Percentiles rank a stretch among this genome's conserved stretches.
Conservation (phyloP, 164 flowering plant genomes). For the Annona cherimola region DNA sequence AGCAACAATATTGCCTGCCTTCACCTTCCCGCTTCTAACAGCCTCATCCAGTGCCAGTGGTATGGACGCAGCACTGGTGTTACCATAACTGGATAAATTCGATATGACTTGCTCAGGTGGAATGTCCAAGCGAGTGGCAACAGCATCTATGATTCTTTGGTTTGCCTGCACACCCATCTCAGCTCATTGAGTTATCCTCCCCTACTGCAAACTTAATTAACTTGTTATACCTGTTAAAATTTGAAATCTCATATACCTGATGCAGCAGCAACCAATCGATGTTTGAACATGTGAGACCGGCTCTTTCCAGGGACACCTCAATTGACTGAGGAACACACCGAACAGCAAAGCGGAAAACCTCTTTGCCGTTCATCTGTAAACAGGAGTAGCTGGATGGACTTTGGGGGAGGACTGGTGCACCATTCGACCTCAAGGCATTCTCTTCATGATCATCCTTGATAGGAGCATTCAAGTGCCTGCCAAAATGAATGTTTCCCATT, state of each 20-base stretch:
- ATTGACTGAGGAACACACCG: conserved; percentile 81
- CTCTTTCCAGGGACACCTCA: conserved; percentile 60
- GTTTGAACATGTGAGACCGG: conserved; percentile 52
- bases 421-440: conserved; percentile 43
- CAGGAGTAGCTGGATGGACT: conserved; percentile 53
- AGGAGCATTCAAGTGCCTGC: conserved; percentile 72
- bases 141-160: conserved; percentile 89
- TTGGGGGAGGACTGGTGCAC: conserved; percentile 55
- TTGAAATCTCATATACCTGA: conserved; percentile 51
- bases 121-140: conserved; percentile 60
- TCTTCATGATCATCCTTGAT: conserved; percentile 31
- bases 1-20: conserved; percentile 67
- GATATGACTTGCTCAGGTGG: conserved; percentile 70
- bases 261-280: conserved; percentile 95
- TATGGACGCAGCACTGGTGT: conserved; percentile 95
- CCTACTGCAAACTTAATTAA: neutral
- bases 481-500: conserved; percentile 13
- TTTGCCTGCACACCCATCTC: conserved; percentile 61
- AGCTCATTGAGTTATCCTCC: neutral
- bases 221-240: neutral
- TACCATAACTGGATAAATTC: conserved; percentile 85
- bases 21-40: conserved; percentile 72
- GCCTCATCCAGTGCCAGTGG: conserved; percentile 95
- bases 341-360: conserved; percentile 76
- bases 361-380: conserved; percentile 88